Evolutionary conservation across 169 alveolate species (phyloP), one percentile per base, ranked within the genome.

Genomic region (Plasmodium ovale): DNA sequence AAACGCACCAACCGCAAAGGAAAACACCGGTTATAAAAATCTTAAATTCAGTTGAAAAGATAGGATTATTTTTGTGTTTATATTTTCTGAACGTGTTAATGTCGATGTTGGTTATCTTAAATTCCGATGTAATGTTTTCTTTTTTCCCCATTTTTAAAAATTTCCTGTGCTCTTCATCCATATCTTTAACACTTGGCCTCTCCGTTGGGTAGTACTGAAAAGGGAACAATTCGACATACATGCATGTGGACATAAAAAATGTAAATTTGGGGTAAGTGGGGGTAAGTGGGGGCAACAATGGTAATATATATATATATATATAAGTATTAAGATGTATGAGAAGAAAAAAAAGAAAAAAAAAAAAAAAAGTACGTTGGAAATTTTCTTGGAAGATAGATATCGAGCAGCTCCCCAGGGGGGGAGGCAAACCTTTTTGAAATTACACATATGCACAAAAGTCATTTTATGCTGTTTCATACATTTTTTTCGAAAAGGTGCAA

Each of bases 1-100:
- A 71, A 42, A 92, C 64, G 58, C 95, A 92, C 96, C 96, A 93
- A 39, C 79, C 87, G 49, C 88, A 49, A 87, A 93, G 58, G 33
- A 91, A 91, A 37, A 92, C 47, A 19, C 94, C 96, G 77, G 91
- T 59, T 53, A 69, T 74, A 37, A 74, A 74, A 49, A 74, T 56
- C 37, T 74, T 74, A 74, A 74, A 74, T 60, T 74, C 88, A 19
- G 88, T 74, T 65, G 88, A 74, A 74, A 74, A 74, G 23, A 31
- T 58, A 4, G 88, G 88, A 51, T 74, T 74, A 35, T 74, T 74
- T 44, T 74, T 74, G 53, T 74, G 88, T 21, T 74, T 74, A 74
- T 74, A 74, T 67, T 74, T 74, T 62, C 53, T 74, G 31, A 59
- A 74, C 12, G 88, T 74, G 60, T 74, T 74, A 23, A 74, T 74